Conservation (phyloP, 2,329 filamentous ascomycete species). For the Biscogniauxia sp. region DNA sequence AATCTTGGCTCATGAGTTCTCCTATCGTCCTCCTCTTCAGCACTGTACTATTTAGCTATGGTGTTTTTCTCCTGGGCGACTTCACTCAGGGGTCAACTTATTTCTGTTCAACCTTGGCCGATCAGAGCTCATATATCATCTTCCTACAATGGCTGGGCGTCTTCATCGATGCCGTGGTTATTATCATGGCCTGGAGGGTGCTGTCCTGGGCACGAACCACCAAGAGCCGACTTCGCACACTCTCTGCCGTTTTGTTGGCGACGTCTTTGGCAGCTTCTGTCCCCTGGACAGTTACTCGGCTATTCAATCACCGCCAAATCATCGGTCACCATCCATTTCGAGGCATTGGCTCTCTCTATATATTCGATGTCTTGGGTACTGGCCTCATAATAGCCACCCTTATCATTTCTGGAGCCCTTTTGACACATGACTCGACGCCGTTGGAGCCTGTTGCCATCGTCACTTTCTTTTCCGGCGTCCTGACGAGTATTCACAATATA, state of each 20-base stretch:
- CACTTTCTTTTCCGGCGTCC: conserved; percentile 42
- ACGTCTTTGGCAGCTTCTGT: conserved; percentile 39
- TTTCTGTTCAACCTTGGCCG: conserved; percentile 46
- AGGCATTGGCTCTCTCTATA: conserved; percentile 44
- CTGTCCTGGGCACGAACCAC: conserved; percentile 50
- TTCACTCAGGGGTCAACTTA: conserved; percentile 47
- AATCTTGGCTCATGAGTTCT: conserved; percentile 45
- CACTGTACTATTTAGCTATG: conserved; percentile 40
- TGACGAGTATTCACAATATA: conserved; percentile 36
- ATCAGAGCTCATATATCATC: conserved; percentile 37
- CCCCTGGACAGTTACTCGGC: conserved; percentile 35
- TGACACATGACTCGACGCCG: conserved; percentile 47
- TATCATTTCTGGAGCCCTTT: conserved; percentile 43
- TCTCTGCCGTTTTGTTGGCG: conserved; percentile 42
- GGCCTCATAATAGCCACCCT: conserved; percentile 45
- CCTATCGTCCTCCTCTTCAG: conserved; percentile 37
- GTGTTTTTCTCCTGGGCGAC: conserved; percentile 40
- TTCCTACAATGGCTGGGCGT: conserved; percentile 45
- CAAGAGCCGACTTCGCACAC: conserved; percentile 43
- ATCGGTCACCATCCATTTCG: conserved; percentile 26
- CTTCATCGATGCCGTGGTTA: conserved; percentile 44
- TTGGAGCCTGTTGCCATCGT: conserved; percentile 42
- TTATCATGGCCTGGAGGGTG: conserved; percentile 50
- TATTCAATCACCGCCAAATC: conserved; percentile 28
- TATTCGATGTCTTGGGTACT: conserved; percentile 49